Evolutionary conservation across 2,329 filamentous ascomycete species (phyloP).

Genomic region (Pseudocercospora fijiensis): DNA sequence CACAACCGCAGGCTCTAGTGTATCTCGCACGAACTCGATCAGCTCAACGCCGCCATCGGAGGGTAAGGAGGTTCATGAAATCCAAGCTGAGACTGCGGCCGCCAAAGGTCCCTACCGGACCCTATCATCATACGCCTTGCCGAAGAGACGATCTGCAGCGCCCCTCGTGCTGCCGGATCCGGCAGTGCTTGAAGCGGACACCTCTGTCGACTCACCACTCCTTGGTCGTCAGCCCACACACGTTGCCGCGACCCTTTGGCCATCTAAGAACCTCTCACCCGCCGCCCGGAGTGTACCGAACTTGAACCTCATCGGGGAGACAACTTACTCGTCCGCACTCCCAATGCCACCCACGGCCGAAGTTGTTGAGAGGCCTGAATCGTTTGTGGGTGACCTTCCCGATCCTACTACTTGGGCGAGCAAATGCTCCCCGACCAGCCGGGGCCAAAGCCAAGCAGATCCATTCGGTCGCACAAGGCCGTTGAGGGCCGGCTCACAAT

Average conservation of each 20-base stretch:
- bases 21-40: slow-evolving; percentile 33
- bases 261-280: slow-evolving; percentile 9
- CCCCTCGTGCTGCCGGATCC: slow-evolving; percentile 10
- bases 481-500: slow-evolving; percentile 21
- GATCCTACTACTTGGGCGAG: slow-evolving; percentile 22
- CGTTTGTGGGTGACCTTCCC: slow-evolving; percentile 32
- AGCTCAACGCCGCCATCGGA: slow-evolving; percentile 31
- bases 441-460: neutral
- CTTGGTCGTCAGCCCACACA: slow-evolving; percentile 8
- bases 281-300: slow-evolving; percentile 20
- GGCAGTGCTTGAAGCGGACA: neutral
- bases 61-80: slow-evolving; percentile 22
- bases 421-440: slow-evolving; percentile 2
- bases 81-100: slow-evolving; percentile 14
- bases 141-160: slow-evolving; percentile 30
- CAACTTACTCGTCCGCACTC: neutral
- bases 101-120: slow-evolving; percentile 24
- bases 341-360: slow-evolving; percentile 4
- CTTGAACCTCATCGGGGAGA: slow-evolving; percentile 13
- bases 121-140: slow-evolving; percentile 29
- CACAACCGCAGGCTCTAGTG: slow-evolving; percentile 23
- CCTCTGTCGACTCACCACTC: slow-evolving; percentile 20
- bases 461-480: slow-evolving; percentile 7
- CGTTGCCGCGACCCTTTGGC: neutral
- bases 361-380: slow-evolving; percentile 27